Conservation (phyloP, 805 yeast genomes). For the Wickerhamiella cacticola region DNA sequence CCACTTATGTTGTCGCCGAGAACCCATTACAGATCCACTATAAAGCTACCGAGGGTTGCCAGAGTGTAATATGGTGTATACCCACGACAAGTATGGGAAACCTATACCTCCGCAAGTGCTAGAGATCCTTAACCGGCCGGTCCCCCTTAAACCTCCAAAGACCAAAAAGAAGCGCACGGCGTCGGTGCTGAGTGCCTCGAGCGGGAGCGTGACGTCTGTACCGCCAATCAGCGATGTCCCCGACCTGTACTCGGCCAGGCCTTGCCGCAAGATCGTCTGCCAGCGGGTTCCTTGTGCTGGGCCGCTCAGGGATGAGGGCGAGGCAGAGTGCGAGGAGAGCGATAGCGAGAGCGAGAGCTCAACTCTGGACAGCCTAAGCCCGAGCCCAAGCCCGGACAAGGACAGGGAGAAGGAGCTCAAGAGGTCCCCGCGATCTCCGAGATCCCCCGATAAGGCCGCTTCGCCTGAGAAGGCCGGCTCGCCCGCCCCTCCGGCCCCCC, state of each 20-base stretch:
- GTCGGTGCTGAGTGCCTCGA: background rate
- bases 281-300: background rate
- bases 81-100: conserved; percentile 12
- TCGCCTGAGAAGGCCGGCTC: too few relatives aligned
- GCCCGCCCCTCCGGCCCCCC: too few relatives aligned
- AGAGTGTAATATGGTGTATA: conserved; percentile 6
- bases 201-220: background rate
- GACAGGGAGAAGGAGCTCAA: too few relatives aligned
- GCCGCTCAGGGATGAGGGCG: background rate
- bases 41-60: too few relatives aligned
- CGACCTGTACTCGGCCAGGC: background rate
- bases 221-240: conserved; percentile 2
- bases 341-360: background rate
- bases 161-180: conserved; percentile 2
- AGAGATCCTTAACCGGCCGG: conserved; percentile 11
- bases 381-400: too few relatives aligned
- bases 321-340: background rate
- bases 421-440: too few relatives aligned
- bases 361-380: too few relatives aligned
- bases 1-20: too few relatives aligned
- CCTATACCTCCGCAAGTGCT: conserved; percentile 12
- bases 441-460: too few relatives aligned
- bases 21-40: too few relatives aligned
- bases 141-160: background rate
- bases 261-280: background rate